Evolutionary conservation across 495 filamentous ascomycete species (phyloP).

Genomic region (Aspergillus asperescens): DNA sequence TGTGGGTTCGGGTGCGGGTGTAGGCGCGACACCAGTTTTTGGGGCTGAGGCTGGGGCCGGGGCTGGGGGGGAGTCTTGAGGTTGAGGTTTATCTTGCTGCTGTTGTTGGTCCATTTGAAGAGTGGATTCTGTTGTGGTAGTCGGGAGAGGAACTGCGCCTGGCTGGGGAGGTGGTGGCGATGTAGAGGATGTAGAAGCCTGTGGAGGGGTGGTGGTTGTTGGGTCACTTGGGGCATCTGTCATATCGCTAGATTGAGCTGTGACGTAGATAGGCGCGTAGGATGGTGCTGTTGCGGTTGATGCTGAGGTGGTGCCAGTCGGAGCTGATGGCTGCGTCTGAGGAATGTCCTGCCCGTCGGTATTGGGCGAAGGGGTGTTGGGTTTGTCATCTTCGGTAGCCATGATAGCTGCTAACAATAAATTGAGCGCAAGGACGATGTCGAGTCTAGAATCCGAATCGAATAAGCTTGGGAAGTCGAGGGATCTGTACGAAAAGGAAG

Average conservation of each 20-base stretch:
- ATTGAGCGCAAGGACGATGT: no score
- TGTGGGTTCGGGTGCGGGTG: constrained; percentile 18
- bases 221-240: constrained; percentile 10
- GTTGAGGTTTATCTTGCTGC: background rate
- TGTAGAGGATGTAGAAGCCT: constrained; percentile 32
- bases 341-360: constrained; percentile 18
- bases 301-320: constrained; percentile 21
- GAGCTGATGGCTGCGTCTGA: constrained; percentile 35
- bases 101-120: background rate
- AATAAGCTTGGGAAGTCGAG: no score
- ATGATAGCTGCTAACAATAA: constrained; percentile 22
- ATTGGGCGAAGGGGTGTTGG: background rate
- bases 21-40: constrained; percentile 18
- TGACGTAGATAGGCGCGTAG: constrained; percentile 40
- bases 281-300: constrained; percentile 36
- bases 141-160: background rate
- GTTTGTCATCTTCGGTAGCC: constrained; percentile 51
- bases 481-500: no score
- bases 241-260: constrained; percentile 41
- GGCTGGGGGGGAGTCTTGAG: constrained; percentile 10
- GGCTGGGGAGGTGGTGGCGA: constrained; percentile 15
- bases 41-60: constrained; percentile 15
- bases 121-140: background rate
- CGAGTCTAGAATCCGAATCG: no score
- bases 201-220: constrained; percentile 26